Base-by-base conservation (phyloP, 352 stramenopile species). In the Phytophthora chlamydospora region DNA sequence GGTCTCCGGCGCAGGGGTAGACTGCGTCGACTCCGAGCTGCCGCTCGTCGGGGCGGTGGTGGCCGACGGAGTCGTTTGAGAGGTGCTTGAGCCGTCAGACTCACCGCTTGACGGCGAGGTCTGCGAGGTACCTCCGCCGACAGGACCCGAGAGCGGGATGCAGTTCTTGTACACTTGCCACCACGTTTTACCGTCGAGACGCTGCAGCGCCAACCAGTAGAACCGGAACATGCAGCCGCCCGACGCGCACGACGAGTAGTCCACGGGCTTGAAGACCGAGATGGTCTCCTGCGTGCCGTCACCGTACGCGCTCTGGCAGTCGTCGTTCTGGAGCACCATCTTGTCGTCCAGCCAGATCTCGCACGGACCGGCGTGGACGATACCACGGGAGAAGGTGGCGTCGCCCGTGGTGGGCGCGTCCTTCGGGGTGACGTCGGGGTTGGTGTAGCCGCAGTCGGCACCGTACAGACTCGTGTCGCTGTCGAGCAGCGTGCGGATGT, bases 91-190 rank as follows among this genome's bases (percentile, higher is more conserved):
- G 14, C 43, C 40, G 8, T 47, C 51, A 8, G 40, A 46, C 6
- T 46, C 17, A 8, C 35, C 51, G 10, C 24, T 45, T 1, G 51
- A 59, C 16, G 40, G 51, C 10, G 51, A 45, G 3, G 40, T 63
- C 27, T 62, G 47, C 5, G 55, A 66, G 9, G 44, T 34, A 9
- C 48, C 58, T 44, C 56, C 52, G 1, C 56, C 50, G 1, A 40
- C 64, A 9, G 64, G 57, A 9, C 68, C 68, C 34, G 66, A 65
- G 8, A 76, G 55, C 10, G 68, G 68, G 17, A 76, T 66, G 32
- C 68, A 76, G 29, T 74, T 71, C 55, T 76, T 84, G 72, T 84
- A 84, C 13, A 72, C 58, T 40, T 84, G 75, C 62, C 66, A 84
- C 32, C 36, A 36, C 3, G 50, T 61, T 19, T 71, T 58, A 5